These are phyloP conservation scores for carrot (Daucus carota) DNA, from an alignment of 129 eudicot species.

Conservation along the genomic window DNA sequence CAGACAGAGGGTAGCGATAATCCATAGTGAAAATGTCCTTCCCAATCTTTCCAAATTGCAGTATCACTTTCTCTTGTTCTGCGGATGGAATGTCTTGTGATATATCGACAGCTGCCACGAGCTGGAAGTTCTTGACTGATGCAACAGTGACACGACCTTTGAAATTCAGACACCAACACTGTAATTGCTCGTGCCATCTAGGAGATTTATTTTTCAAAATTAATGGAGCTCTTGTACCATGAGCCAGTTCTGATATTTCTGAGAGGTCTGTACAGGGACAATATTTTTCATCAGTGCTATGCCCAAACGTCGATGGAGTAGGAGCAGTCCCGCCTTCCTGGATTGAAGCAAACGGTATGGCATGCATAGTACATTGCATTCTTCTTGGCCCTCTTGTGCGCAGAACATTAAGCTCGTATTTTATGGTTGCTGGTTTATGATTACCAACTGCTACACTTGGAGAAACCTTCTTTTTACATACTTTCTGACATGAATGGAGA, in stretches of 20 bases:
- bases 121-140: slow-evolving; percentile 77
- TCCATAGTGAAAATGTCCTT: slow-evolving; percentile 81
- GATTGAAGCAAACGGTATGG: slow-evolving; percentile 41
- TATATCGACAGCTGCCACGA: slow-evolving; percentile 40
- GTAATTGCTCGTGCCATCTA: slow-evolving; percentile 78
- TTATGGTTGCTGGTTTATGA: slow-evolving; percentile 46
- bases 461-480: slow-evolving; percentile 35
- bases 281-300: slow-evolving; percentile 7
- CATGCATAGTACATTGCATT: slow-evolving; percentile 56
- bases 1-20: slow-evolving; percentile 60
- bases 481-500: slow-evolving; percentile 22
- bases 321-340: slow-evolving; percentile 45
- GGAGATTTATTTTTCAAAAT: slow-evolving; percentile 61
- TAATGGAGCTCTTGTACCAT: slow-evolving; percentile 18
- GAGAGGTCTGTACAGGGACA: neutral
- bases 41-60: slow-evolving; percentile 78
- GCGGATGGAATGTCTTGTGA: slow-evolving; percentile 24
- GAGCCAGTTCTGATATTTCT: slow-evolving; percentile 12
- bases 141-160: slow-evolving; percentile 83
- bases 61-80: slow-evolving; percentile 57
- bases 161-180: slow-evolving; percentile 79
- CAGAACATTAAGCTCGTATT: slow-evolving; percentile 62
- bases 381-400: slow-evolving; percentile 69
- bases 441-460: slow-evolving; percentile 33
- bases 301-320: slow-evolving; percentile 36